These are phyloP conservation scores for Kickxella alabastrina DNA, from an alignment of 192 early-diverging fungal species.

Conservation along the genomic window DNA sequence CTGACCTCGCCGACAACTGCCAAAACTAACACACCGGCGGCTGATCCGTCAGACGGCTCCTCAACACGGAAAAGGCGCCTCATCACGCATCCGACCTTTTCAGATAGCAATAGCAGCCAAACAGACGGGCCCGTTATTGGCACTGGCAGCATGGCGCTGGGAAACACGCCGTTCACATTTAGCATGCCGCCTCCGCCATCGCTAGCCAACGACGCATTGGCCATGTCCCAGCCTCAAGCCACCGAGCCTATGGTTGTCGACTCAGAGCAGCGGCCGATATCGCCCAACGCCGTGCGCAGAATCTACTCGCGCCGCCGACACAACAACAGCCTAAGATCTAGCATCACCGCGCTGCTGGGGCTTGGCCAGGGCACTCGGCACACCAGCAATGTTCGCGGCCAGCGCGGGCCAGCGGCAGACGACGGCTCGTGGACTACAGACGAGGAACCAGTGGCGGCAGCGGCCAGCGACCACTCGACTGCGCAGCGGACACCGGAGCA, in stretches of 20 bases:
- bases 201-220: not conserved
- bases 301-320: conserved; percentile 15
- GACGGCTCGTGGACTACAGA: not conserved
- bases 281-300: conserved; percentile 30
- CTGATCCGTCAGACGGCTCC: no score
- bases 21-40: conserved; percentile 3
- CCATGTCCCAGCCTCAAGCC: not conserved
- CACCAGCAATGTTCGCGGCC: no score
- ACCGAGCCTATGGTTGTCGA: conserved; percentile 15
- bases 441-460: no score
- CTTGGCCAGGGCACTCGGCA: conserved; percentile 2
- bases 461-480: conserved; percentile 13
- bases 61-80: no score
- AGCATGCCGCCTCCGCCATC: conserved; percentile 13
- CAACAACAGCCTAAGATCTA: not conserved
- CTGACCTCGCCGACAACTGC: conserved; percentile 13
- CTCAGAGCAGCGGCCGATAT: conserved; percentile 23
- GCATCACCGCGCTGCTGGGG: not conserved
- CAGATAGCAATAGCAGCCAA: no score
- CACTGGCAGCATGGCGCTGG: conserved; percentile 3
- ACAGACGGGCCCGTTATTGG: no score
- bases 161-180: conserved; percentile 38
- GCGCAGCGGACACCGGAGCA: not conserved
- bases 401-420: not conserved
- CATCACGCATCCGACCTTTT: no score